A percentile compares a stretch with the other conserved stretches of the same genome.
Conservation (phyloP, 1,139 yeast genomes). For the Pichiaceae sp. region DNA sequence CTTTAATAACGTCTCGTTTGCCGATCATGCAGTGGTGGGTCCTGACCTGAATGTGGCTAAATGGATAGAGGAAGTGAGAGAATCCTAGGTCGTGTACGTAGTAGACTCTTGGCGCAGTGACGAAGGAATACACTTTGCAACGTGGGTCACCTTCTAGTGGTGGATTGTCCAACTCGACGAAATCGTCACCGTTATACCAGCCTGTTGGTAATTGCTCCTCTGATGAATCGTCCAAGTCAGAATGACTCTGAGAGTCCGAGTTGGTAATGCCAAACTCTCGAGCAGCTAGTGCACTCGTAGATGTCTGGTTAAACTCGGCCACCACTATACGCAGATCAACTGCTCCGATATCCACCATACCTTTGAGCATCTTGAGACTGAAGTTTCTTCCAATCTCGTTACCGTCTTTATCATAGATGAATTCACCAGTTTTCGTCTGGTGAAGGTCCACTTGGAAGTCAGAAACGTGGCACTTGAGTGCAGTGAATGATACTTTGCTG, state of each 20-base stretch:
- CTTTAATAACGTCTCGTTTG: slow-evolving; percentile 42
- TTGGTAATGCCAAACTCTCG: slow-evolving; percentile 28
- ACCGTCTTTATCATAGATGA: slow-evolving; percentile 42
- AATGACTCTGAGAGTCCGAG: neutral
- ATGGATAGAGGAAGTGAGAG: slow-evolving; percentile 44
- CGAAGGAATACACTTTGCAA: slow-evolving; percentile 54
- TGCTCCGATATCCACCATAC: slow-evolving; percentile 62
- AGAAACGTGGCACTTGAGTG: slow-evolving; percentile 66
- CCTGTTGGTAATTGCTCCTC: slow-evolving; percentile 17
- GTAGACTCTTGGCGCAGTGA: slow-evolving; percentile 67
- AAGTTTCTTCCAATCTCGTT: slow-evolving; percentile 47
- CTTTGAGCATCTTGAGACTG: slow-evolving; percentile 64
- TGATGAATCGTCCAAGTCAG: slow-evolving; percentile 9
- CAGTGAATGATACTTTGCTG: slow-evolving; percentile 55
- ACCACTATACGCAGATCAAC: slow-evolving; percentile 68
- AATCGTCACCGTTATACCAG: slow-evolving; percentile 83
- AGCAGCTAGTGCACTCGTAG: slow-evolving; percentile 40
- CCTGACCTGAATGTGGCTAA: slow-evolving; percentile 16
- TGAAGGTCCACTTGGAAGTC: slow-evolving; percentile 72
- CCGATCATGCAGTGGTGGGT: slow-evolving; percentile 65
- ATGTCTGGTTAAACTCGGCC: slow-evolving; percentile 57
- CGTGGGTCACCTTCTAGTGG: slow-evolving; percentile 44
- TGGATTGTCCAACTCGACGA: slow-evolving; percentile 59
- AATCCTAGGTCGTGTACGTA: slow-evolving; percentile 61
- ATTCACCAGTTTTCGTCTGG: slow-evolving; percentile 66